Evolutionary conservation across 2,329 filamentous ascomycete species (phyloP), one percentile per base, ranked within the genome.

Genomic region (Cyclaneusma minus): DNA sequence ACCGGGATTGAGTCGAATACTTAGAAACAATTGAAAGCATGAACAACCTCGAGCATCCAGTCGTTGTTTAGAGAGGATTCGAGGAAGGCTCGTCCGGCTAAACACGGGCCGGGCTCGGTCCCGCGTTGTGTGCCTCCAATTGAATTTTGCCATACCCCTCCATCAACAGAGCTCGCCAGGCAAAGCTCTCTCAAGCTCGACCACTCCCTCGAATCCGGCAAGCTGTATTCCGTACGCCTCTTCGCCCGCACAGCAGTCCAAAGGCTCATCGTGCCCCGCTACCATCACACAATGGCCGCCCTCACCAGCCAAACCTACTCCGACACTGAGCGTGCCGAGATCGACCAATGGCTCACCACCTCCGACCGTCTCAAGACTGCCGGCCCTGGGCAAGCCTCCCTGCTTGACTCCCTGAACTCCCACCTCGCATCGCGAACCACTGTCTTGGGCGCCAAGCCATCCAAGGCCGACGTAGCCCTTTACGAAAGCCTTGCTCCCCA

Each of bases 361-460:
- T 71, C 81, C 21, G 66, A 74, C 34, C 72, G 77, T 38, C 67
- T 91, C 46, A 68, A 68, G 45, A 54, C 60, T 17, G 48, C 64
- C 16, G 59, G 67, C 32, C 62, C 72, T 42, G 68, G 78, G 35
- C 54, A 61, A 26, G 50, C 56, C 9, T 64, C 71, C 36, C 75
- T 84, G 34, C 68, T 94, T 36, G 68, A 75, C 31, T 69, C 74
- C 29, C 68, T 95, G 42, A 93, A 95, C 62, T 64, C 68, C 31
- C 83, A 93, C 57, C 74, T 95, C 35, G 76, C 82, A 31, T 80
- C 77, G 39, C 82, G 83, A 40, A 91, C 85, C 33, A 94, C 85
- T 21, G 61, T 94, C 20, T 73, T 95, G 34, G 87, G 87, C 43
- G 67, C 67, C 50, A 94, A 94, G 62, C 83, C 85, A 28, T 91